Evolutionary conservation across 495 filamentous ascomycete species (phyloP).

Genomic region (Lentithecium fluviatile): DNA sequence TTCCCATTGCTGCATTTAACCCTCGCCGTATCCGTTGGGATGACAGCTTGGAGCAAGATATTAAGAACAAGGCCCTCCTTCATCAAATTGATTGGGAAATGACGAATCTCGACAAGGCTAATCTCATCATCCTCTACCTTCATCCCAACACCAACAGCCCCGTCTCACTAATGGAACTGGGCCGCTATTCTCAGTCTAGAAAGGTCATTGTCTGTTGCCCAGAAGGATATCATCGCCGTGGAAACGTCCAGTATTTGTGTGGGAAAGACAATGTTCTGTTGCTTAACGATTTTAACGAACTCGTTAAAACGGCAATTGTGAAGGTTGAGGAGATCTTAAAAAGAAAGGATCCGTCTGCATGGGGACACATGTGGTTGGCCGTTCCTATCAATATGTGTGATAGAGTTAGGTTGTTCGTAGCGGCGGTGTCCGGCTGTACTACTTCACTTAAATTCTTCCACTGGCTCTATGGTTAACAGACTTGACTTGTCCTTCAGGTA

Average conservation of each 20-base stretch:
- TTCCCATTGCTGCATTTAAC: constrained; percentile 11
- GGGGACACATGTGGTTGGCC: constrained; percentile 1
- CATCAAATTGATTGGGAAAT: constrained; percentile 15
- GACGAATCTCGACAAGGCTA: constrained; percentile 9
- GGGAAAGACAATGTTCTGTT: constrained; percentile 11
- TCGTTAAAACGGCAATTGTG: constrained; percentile 3
- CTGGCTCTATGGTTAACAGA: too few relatives aligned
- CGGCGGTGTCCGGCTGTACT: neutral
- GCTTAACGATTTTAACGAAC: constrained; percentile 7
- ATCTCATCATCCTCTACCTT: constrained; percentile 15
- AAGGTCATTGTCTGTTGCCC: constrained; percentile 5
- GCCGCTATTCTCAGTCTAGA: constrained; percentile 7
- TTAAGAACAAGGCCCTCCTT: constrained; percentile 13
- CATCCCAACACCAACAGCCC: constrained; percentile 6
- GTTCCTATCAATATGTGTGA: neutral
- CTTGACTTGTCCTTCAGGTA: constrained; percentile 3
- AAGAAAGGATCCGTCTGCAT: constrained; percentile 2
- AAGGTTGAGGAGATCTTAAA: constrained; percentile 14
- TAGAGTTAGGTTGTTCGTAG: constrained; percentile 7
- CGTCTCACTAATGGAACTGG: constrained; percentile 8
- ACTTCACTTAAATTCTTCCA: too few relatives aligned
- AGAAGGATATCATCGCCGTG: constrained; percentile 8
- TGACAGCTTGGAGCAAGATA: constrained; percentile 6
- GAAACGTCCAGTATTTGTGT: constrained; percentile 11
- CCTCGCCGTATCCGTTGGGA: constrained; percentile 7